phyloP scores from a whole-genome alignment of 2,329 filamentous ascomycete genomes.

The Corynespora cassiicola region DNA sequence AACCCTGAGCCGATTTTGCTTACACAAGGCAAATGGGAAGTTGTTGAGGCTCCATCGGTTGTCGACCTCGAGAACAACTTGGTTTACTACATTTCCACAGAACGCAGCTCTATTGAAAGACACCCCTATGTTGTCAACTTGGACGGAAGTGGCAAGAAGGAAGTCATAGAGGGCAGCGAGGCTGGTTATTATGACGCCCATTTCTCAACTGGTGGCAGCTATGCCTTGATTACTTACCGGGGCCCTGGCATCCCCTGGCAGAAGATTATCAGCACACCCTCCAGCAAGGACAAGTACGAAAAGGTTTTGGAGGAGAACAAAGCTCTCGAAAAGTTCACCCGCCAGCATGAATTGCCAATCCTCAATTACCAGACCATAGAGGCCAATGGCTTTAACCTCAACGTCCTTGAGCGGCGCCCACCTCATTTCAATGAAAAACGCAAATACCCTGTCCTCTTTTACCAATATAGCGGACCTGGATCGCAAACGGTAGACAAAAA shows the following conservation, averaged over 20 bases:
- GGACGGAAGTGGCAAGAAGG: constrained; percentile 74
- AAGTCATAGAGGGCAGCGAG: constrained; percentile 75
- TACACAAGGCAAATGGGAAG: constrained; percentile 91
- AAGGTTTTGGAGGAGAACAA: constrained; percentile 81
- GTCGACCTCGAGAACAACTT: constrained; percentile 85
- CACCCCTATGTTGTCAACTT: constrained; percentile 91
- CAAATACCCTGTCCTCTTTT: constrained; percentile 93
- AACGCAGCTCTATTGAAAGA: constrained; percentile 85
- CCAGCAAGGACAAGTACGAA: constrained; percentile 68
- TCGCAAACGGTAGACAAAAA: constrained; percentile 84
- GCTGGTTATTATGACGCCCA: constrained; percentile 83
- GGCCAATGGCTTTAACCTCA: constrained; percentile 77
- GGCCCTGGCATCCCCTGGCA: constrained; percentile 91
- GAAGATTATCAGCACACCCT: constrained; percentile 84
- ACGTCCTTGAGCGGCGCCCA: constrained; percentile 83
- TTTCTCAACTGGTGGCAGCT: constrained; percentile 84
- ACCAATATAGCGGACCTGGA: constrained; percentile 92
- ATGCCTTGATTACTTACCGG: constrained; percentile 81
- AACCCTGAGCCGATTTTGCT: constrained; percentile 82
- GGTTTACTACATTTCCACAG: constrained; percentile 89
- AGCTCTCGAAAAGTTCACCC: constrained; percentile 70
- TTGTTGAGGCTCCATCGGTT: constrained; percentile 81
- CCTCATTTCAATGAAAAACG: constrained; percentile 85
- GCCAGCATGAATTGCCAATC: constrained; percentile 80
- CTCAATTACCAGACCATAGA: constrained; percentile 83